Conservation (phyloP, 2,329 filamentous ascomycete genomes). For the Microcyclospora pomicola region DNA sequence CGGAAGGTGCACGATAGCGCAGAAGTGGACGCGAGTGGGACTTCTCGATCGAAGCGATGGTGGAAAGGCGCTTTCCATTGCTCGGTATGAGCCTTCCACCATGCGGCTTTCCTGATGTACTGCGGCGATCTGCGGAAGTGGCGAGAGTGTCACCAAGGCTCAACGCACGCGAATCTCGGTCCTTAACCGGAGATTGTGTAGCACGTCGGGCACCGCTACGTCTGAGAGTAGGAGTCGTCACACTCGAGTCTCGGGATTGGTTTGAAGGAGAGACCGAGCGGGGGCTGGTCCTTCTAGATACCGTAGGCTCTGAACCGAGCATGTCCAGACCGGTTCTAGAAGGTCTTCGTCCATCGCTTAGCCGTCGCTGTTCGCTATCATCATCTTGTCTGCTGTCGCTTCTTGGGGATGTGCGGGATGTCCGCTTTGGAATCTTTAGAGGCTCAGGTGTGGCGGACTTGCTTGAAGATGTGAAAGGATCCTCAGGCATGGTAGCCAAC, state of each 20-base stretch:
- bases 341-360: conserved; percentile 9
- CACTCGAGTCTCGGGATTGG: conserved; percentile 3
- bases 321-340: conserved; percentile 10
- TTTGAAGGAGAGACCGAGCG: background rate
- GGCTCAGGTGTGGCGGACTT: conserved; percentile 19
- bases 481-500: conserved; percentile 32
- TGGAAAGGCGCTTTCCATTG: conserved; percentile 43
- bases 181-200: conserved; percentile 29
- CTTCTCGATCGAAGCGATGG: conserved; percentile 45
- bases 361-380: conserved; percentile 4
- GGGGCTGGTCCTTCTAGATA: conserved; percentile 1
- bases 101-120: background rate
- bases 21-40: conserved; percentile 12
- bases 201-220: conserved; percentile 22
- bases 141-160: background rate
- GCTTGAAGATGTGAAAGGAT: conserved; percentile 25
- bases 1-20: conserved; percentile 16
- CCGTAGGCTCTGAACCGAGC: conserved; percentile 4
- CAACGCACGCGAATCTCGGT: conserved; percentile 8
- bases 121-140: too few species aligned
- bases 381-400: conserved; percentile 4
- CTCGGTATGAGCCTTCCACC: conserved; percentile 24
- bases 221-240: conserved; percentile 20
- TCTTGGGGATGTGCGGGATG: background rate
- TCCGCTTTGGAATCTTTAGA: conserved; percentile 13